Evolutionary conservation across 2,329 filamentous ascomycete species (phyloP).

Genomic region (Pezicula radicicola): DNA sequence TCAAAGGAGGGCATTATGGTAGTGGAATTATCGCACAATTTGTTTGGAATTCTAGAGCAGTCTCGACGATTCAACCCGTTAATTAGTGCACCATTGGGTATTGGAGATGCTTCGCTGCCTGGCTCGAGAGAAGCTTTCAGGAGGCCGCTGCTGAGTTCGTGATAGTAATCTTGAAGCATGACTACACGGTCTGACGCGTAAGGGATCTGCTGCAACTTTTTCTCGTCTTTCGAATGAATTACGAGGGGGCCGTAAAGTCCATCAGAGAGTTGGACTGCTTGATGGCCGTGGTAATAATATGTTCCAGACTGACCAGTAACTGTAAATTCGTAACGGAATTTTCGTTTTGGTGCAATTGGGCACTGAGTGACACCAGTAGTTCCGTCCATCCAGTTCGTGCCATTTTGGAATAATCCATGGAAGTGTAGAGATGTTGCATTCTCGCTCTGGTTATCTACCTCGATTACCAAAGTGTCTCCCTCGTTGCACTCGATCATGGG

Average conservation of each 20-base stretch:
- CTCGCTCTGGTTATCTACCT: conserved; percentile 63
- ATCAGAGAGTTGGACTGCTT: conserved; percentile 62
- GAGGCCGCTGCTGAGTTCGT: conserved; percentile 47
- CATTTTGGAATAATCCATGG: conserved; percentile 76
- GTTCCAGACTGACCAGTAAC: conserved; percentile 49
- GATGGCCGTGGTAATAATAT: conserved; percentile 65
- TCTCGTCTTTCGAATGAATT: conserved; percentile 57
- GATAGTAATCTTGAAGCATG: conserved; percentile 73
- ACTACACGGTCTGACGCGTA: conserved; percentile 56
- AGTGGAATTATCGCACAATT: conserved; percentile 42
- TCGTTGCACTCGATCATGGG: conserved; percentile 71
- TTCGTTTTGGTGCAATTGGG: conserved; percentile 58
- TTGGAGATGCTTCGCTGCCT: conserved; percentile 38
- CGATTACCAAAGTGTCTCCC: conserved; percentile 68
- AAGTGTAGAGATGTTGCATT: conserved; percentile 70
- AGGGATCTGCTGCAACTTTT: conserved; percentile 48
- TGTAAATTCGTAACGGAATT: conserved; percentile 66
- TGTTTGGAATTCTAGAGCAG: conserved; percentile 31
- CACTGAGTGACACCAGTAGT: conserved; percentile 61
- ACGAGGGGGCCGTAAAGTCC: conserved; percentile 66
- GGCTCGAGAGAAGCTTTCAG: conserved; percentile 35
- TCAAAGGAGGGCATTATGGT: conserved; percentile 38
- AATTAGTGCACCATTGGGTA: conserved; percentile 43
- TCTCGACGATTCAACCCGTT: conserved; percentile 40
- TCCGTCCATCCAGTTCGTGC: conserved; percentile 73